Evolutionary conservation across 2,329 filamentous ascomycete genomes (phyloP).

Genomic region (Alternaria sp.): DNA sequence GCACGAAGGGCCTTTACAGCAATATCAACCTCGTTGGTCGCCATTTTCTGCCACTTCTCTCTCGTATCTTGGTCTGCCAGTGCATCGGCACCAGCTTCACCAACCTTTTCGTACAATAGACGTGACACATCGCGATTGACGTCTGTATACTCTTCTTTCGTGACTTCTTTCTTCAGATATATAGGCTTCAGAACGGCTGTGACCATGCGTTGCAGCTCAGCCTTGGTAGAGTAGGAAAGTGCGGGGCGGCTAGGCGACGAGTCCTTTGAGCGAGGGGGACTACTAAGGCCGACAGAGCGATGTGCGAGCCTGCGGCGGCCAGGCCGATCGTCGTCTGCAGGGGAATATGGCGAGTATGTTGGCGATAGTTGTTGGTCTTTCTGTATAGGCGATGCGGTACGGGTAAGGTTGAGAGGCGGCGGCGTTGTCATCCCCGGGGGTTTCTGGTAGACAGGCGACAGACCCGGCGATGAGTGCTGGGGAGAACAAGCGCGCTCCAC

Average conservation of each 20-base stretch:
- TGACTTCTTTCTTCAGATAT: slow-evolving; percentile 81
- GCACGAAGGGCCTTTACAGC: slow-evolving; percentile 63
- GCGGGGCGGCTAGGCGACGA: slow-evolving; percentile 71
- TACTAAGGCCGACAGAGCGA: slow-evolving; percentile 48
- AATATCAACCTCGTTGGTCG: slow-evolving; percentile 78
- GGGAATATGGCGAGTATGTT: slow-evolving; percentile 73
- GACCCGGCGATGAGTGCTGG: slow-evolving; percentile 69
- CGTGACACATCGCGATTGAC: slow-evolving; percentile 93
- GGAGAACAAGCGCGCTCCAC: slow-evolving; percentile 53
- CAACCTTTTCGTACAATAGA: slow-evolving; percentile 78
- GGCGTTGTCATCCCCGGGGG: slow-evolving; percentile 76
- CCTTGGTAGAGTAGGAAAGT: slow-evolving; percentile 84
- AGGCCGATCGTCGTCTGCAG: slow-evolving; percentile 54
- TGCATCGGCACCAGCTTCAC: slow-evolving; percentile 56
- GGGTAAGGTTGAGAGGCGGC: slow-evolving; percentile 65
- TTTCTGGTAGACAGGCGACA: slow-evolving; percentile 74
- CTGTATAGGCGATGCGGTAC: slow-evolving; percentile 68
- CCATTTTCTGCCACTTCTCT: slow-evolving; percentile 77
- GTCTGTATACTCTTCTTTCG: slow-evolving; percentile 87
- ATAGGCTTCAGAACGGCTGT: slow-evolving; percentile 82
- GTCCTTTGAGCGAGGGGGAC: slow-evolving; percentile 64
- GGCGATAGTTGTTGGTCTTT: slow-evolving; percentile 69
- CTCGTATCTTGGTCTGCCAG: slow-evolving; percentile 71
- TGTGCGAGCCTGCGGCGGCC: slow-evolving; percentile 41
- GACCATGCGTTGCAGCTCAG: slow-evolving; percentile 88